Conservation (phyloP, 148 eudicot species). For the Bassia scoparia region DNA sequence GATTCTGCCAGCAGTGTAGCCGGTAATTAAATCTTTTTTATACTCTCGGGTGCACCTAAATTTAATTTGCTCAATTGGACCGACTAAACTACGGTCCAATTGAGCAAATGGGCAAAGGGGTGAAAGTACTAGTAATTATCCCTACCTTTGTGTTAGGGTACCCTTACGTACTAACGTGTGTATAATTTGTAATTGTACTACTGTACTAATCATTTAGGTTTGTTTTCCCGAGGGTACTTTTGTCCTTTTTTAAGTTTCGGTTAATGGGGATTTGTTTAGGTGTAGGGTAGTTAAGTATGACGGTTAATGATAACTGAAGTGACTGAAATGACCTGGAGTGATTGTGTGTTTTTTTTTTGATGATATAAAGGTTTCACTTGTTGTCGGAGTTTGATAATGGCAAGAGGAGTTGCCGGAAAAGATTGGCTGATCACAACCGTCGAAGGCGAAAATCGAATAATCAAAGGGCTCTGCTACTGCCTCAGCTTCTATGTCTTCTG, state of each 20-base stretch:
- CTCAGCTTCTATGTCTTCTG: constrained; percentile 27
- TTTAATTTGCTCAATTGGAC: too few species aligned
- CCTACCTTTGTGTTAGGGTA: too few species aligned
- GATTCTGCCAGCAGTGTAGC: constrained; percentile 98
- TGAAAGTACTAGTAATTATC: too few species aligned
- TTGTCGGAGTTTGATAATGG: constrained; percentile 88
- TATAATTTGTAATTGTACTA: neutral
- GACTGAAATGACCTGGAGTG: constrained; percentile 1
- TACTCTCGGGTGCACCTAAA: too few species aligned
- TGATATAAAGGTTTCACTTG: constrained; percentile 57
- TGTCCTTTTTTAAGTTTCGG: constrained; percentile 37
- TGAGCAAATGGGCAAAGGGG: too few species aligned
- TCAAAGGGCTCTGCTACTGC: constrained; percentile 26
- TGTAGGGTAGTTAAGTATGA: constrained; percentile 14
- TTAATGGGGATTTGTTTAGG: neutral
- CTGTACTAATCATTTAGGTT: constrained; percentile 5
- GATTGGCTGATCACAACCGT: constrained; percentile 92
- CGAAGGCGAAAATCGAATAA: constrained; percentile 65
- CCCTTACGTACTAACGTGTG: too few species aligned
- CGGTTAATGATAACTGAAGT: constrained; percentile 12
- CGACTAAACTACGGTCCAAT: too few species aligned
- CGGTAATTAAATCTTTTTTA: constrained; percentile 45
- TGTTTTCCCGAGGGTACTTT: constrained; percentile 80
- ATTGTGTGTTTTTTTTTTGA: neutral
- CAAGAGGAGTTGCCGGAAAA: constrained; percentile 87